Conservation (phyloP, 352 stramenopile species). For the Phytophthora chlamydospora region DNA sequence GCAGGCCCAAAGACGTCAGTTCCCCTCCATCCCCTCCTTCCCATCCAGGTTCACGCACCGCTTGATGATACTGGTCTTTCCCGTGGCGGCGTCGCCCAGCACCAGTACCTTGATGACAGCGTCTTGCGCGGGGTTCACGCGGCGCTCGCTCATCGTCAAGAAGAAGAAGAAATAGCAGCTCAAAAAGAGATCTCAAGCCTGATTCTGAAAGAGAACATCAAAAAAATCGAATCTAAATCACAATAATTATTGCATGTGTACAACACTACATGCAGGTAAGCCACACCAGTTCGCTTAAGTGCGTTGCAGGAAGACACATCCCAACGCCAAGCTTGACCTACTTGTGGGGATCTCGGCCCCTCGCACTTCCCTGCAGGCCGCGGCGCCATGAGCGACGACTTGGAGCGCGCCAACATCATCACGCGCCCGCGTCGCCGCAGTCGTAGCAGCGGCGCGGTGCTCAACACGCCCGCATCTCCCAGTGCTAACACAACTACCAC, state of each 20-base stretch:
- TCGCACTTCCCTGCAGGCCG: neutral
- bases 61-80: conserved; percentile 95
- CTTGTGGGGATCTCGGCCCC: neutral
- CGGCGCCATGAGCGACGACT: conserved; percentile 33
- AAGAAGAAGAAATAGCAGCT: neutral
- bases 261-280: neutral
- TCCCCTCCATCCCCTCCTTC: neutral
- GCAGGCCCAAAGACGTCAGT: neutral
- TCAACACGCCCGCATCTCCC: conserved; percentile 68
- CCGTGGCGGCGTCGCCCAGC: conserved; percentile 89
- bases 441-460: conserved; percentile 90
- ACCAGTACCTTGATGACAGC: conserved; percentile 93
- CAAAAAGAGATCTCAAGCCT: conserved; percentile 14
- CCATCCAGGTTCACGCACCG: conserved; percentile 48
- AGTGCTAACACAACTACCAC: conserved; percentile 47
- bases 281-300: neutral
- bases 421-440: conserved; percentile 38
- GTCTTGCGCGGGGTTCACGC: conserved; percentile 81
- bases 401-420: conserved; percentile 18
- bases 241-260: neutral
- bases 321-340: neutral
- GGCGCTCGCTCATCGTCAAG: conserved; percentile 62
- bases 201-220: conserved; percentile 11
- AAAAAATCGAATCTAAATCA: conserved; percentile 2
- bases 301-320: conserved; percentile 25